These are phyloP conservation scores for Sisymbrium altissimum DNA, from an alignment of 345 rosid species.

Conservation along the genomic window DNA sequence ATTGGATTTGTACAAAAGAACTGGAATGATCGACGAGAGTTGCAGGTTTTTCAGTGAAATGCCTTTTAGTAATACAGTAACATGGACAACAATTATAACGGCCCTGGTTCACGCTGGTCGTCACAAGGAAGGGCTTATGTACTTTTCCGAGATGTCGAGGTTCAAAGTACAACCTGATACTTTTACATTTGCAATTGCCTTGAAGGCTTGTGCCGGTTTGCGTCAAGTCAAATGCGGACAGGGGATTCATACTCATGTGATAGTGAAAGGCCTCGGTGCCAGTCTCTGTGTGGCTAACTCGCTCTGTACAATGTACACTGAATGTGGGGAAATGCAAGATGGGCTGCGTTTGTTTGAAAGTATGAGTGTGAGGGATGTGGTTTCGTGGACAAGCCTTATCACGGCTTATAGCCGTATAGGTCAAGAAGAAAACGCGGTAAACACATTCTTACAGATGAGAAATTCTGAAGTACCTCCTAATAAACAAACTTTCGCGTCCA, in stretches of 20 bases:
- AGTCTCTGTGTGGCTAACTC: conserved; percentile 66
- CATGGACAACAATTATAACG: conserved; percentile 83
- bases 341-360: conserved; percentile 57
- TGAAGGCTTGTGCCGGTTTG: conserved; percentile 76
- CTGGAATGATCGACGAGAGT: conserved; percentile 48
- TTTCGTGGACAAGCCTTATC: conserved; percentile 80
- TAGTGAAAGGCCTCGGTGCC: conserved; percentile 53
- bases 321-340: conserved; percentile 66
- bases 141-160: conserved; percentile 67
- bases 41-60: conserved; percentile 61
- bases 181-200: conserved; percentile 53
- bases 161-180: conserved; percentile 48
- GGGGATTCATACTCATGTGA: conserved; percentile 65
- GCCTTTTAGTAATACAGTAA: conserved; percentile 59
- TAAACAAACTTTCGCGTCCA: conserved; percentile 66
- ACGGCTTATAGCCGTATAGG: conserved; percentile 54
- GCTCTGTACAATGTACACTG: conserved; percentile 65
- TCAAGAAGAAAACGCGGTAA: conserved; percentile 54
- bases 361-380: conserved; percentile 59
- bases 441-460: conserved; percentile 54
- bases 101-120: conserved; percentile 67
- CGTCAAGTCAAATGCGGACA: conserved; percentile 57
- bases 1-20: conserved; percentile 62
- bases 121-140: conserved; percentile 49
- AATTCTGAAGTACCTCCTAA: conserved; percentile 56